These are phyloP conservation scores for Calonectria montana DNA, from an alignment of 2,329 filamentous ascomycete species.

Conservation along the genomic window DNA sequence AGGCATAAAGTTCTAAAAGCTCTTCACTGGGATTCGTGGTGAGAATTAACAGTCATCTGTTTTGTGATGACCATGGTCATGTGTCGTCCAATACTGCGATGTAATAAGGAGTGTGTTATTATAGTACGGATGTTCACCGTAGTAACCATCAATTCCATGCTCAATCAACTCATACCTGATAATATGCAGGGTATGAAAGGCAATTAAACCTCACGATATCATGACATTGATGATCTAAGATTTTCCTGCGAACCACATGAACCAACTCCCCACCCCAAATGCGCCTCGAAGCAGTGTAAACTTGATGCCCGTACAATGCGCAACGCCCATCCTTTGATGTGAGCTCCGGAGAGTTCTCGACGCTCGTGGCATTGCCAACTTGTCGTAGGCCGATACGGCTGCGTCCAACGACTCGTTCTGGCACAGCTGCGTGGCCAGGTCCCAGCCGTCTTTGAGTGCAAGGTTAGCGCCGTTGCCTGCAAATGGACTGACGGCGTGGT, in stretches of 20 bases:
- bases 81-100: no score
- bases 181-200: no score
- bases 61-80: no score
- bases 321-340: constrained; percentile 26
- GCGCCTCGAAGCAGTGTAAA: not conserved
- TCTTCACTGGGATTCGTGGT: no score
- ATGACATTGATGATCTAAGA: not conserved
- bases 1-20: no score
- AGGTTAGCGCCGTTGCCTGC: constrained; percentile 58
- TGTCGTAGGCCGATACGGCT: constrained; percentile 48
- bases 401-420: constrained; percentile 34
- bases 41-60: no score
- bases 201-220: no score
- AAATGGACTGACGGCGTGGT: constrained; percentile 58
- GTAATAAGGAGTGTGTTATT: no score
- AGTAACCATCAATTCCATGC: no score
- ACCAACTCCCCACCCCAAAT: constrained; percentile 14
- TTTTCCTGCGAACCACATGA: constrained; percentile 9
- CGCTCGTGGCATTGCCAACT: constrained; percentile 46
- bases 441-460: constrained; percentile 56
- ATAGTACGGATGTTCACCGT: no score
- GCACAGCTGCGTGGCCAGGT: constrained; percentile 51
- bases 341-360: constrained; percentile 34
- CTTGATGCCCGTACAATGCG: constrained; percentile 21
- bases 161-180: no score